Base-by-base conservation (phyloP, 768 basidiomycete species). In the Suillus occidentalis region DNA sequence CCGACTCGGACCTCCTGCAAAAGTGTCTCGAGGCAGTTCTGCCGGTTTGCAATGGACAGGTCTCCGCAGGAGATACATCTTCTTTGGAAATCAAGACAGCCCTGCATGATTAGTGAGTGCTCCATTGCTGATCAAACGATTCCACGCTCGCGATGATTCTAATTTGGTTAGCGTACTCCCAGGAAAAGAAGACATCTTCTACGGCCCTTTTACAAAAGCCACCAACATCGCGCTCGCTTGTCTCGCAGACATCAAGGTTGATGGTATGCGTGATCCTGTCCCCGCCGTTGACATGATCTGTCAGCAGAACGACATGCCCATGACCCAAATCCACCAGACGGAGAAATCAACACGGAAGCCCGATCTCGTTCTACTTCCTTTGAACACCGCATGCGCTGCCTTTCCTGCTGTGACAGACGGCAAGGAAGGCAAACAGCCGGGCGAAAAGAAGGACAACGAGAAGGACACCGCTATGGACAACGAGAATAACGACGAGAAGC, bases 311-410 rank as follows among this genome's bases (percentile, higher is more conserved):
- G 39, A 43, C 8, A 8, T 22, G 18, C 5, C 2, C 10, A 22
- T 60, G 37, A 8, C 1, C 12, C 62, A 63, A 42, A 14, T 2
- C 7, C 52, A 63, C 28, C 49, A 52, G 22, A 28, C 18, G 0
- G 20, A 16, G 25, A 18, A 7, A 36, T 56, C 53, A 3, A 25
- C 0, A 0, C 62, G 62, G 22, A 63, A 56, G 31, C 50, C 62
- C 34, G 62, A 63, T 18, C 2, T 43, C 18, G 62, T 63, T 9
- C 18, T 63, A 22, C n/a, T 63, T 22, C 50, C 49, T 37, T 42
- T 34, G 1, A 16, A n/a, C 13, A 39, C 20, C 59, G 28, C 42
- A 28, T 14, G 9, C 43, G 28, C 43, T 9, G 18, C 42, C 28
- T 61, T 47, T n/a, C n/a, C n/a, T n/a, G n/a, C n/a, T n/a, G n/a